phyloP scores from a whole-genome alignment of 169 alveolate species.

The Plasmodium coatneyi region DNA sequence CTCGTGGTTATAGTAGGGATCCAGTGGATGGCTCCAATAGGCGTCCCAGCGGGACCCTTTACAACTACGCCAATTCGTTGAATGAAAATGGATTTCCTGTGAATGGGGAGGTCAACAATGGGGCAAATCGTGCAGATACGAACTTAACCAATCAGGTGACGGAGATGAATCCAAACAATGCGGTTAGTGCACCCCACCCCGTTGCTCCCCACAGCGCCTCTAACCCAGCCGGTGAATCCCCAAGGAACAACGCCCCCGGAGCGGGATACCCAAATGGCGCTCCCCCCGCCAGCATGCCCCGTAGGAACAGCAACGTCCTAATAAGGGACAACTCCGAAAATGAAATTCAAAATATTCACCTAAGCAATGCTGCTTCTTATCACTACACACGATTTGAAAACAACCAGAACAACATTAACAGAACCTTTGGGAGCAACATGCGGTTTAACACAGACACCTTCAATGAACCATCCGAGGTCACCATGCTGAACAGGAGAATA shows the following conservation, averaged over 20 bases:
- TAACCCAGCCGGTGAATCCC: neutral
- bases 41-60: neutral
- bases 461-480: conserved; percentile 62
- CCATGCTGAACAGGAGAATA: conserved; percentile 65
- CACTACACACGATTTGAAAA: neutral
- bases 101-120: neutral
- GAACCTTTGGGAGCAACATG: neutral
- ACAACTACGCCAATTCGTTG: neutral
- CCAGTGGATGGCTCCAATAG: neutral
- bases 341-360: neutral
- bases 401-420: neutral
- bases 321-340: neutral
- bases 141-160: neutral
- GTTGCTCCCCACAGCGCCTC: neutral
- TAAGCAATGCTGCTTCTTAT: neutral
- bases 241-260: neutral
- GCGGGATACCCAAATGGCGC: neutral
- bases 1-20: conserved; percentile 35
- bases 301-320: neutral
- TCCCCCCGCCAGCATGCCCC: neutral
- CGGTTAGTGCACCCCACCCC: neutral
- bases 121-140: neutral
- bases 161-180: neutral
- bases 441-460: conserved; percentile 16
- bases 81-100: neutral